Evolutionary conservation across 2,329 filamentous ascomycete genomes (phyloP), one percentile per base, ranked within the genome.

Genomic region (Sporothrix humicola): DNA sequence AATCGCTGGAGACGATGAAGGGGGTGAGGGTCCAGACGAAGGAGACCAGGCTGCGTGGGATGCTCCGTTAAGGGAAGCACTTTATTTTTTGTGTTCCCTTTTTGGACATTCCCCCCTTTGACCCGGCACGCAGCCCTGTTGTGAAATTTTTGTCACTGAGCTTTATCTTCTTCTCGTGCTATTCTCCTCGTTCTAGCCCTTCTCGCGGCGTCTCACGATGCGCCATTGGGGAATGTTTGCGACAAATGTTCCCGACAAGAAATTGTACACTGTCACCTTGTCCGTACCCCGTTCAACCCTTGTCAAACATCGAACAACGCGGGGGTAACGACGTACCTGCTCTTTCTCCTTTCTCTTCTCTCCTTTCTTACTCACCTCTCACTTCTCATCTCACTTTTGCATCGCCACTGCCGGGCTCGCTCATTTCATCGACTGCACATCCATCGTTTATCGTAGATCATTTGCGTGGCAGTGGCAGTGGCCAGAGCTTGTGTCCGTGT

Each of bases 381-480:
- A 15, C 12, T 23, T 58, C 23, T 17, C 54, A 17, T 26, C 50
- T 52, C 15, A n/a, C 50, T 58, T 65, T 65, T 65, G 42, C 61
- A 66, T 66, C 42, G 42, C 42, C 42, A 48, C 61, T 26, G 42
- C 61, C 61, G 10, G 20, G 20, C n/a, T 48, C 56, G 42, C 42
- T 48, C 61, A 48, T 48, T 66, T 66, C 61, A 66, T 48, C 42
- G 61, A 37, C 59, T 20, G 59, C 10, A 46, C 37, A 23, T 65
- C n/a, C 42, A 66, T 26, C 42, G 42, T 26, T 48, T 26, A 20
- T 48, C 59, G 61, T 26, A 66, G 61, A 66, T 48, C 61, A 66
- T 66, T 10, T 9, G 31, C 1, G 31, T 37, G 31, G 31, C 31
- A 26, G 42, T 66, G 20, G 59, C n/a, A 26, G 42, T 66, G 20